A percentile compares a stretch with the other conserved stretches of the same genome.
These are phyloP conservation scores for Ophiostoma piceae DNA, from an alignment of 2,329 filamentous ascomycete genomes.

Conservation along the genomic window DNA sequence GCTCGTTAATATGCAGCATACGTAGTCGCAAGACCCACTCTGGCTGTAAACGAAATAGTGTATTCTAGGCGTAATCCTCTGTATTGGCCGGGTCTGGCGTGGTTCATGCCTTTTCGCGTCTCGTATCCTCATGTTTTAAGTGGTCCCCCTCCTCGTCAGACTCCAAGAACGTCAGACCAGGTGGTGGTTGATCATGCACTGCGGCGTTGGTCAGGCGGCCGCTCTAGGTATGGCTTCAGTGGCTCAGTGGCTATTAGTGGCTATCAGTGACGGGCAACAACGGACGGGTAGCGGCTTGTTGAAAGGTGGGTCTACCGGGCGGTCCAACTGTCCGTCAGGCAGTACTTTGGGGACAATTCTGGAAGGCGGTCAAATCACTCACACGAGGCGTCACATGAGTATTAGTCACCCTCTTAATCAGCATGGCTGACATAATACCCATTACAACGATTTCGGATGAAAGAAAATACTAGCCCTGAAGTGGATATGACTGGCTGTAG, in stretches of 20 bases:
- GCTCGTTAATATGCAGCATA: constrained; percentile 7
- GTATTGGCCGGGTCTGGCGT: constrained; percentile 1
- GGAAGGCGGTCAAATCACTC: background rate
- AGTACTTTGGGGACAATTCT: background rate
- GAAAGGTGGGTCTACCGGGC: background rate
- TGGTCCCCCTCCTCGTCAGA: constrained; percentile 3
- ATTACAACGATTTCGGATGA: constrained; percentile 16
- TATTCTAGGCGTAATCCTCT: background rate
- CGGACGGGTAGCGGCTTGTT: background rate
- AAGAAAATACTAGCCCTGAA: constrained; percentile 27
- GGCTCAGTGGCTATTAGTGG: background rate
- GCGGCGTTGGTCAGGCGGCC: background rate
- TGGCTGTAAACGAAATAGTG: constrained; percentile 7
- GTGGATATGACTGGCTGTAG: constrained; percentile 25
- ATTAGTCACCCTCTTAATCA: background rate
- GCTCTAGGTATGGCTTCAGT: constrained; percentile 1
- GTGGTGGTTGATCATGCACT: constrained; percentile 6
- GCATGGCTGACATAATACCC: background rate
- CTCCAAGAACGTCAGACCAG: background rate
- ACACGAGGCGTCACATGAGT: background rate
- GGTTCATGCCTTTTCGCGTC: constrained; percentile 14
- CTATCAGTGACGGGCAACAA: background rate
- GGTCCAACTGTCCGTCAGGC: background rate
- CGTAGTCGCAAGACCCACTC: constrained; percentile 15
- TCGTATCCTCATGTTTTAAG: constrained; percentile 12